These are phyloP conservation scores for Harrya chromipes DNA, from an alignment of 768 basidiomycete species.

Conservation along the genomic window DNA sequence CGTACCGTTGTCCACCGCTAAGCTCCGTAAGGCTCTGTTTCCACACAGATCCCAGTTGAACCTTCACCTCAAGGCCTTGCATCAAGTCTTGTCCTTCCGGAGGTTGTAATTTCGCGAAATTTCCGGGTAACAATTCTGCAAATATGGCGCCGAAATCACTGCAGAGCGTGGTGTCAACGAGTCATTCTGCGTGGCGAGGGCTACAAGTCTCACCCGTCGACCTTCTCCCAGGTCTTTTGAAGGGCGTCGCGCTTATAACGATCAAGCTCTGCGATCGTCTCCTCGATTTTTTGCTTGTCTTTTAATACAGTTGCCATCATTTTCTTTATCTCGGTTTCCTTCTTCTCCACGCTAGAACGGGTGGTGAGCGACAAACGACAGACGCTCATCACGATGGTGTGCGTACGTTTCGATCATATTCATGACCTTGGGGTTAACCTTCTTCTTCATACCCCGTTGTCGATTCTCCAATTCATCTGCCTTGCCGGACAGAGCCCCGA, in stretches of 20 bases:
- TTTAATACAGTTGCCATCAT: slow-evolving; percentile 85
- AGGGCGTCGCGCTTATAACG: slow-evolving; percentile 92
- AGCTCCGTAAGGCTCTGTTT: slow-evolving; percentile 96
- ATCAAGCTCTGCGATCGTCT: slow-evolving; percentile 90
- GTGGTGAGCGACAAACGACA: neutral
- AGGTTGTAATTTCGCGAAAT: slow-evolving; percentile 92
- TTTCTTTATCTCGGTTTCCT: slow-evolving; percentile 80
- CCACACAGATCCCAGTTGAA: slow-evolving; percentile 92
- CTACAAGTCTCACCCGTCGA: slow-evolving; percentile 63
- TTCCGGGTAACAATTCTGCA: slow-evolving; percentile 91
- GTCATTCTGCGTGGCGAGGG: neutral
- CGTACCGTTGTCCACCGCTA: slow-evolving; percentile 93
- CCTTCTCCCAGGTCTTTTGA: slow-evolving; percentile 94
- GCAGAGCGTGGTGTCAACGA: neutral
- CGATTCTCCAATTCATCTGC: slow-evolving; percentile 71
- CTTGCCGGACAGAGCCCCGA: slow-evolving; percentile 55
- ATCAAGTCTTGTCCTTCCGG: slow-evolving; percentile 93
- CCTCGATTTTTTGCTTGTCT: slow-evolving; percentile 94
- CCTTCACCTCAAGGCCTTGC: slow-evolving; percentile 96
- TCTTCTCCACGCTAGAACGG: slow-evolving; percentile 80
- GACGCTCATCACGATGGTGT: neutral
- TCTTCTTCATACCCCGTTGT: slow-evolving; percentile 90
- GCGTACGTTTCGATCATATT: slow-evolving; percentile 92
- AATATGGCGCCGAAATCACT: slow-evolving; percentile 98
- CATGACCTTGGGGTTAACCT: slow-evolving; percentile 92